Conservation (phyloP, 352 stramenopile species). For the Globisporangium nunn region DNA sequence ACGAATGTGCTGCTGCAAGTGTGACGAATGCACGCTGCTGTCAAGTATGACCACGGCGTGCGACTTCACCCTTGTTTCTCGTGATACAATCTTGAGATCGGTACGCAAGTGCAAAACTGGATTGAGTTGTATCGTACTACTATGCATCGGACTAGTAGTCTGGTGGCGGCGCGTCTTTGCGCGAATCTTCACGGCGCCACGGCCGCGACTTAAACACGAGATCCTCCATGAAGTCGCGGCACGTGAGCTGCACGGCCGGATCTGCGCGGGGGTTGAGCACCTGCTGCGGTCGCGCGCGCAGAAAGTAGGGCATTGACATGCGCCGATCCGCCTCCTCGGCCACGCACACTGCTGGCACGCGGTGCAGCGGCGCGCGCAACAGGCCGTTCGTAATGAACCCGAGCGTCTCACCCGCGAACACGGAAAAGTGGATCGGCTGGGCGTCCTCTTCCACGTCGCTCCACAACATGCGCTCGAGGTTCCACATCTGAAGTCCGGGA, state of each 20-base stretch:
- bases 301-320: slow-evolving; percentile 86
- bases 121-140: not conserved
- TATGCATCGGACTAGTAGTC: slow-evolving; percentile 33
- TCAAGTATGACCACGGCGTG: too few relatives aligned
- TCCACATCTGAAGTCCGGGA: slow-evolving; percentile 81
- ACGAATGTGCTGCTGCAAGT: too few relatives aligned
- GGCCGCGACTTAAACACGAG: slow-evolving; percentile 72
- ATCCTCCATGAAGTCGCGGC: slow-evolving; percentile 81
- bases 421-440: slow-evolving; percentile 54
- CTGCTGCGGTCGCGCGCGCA: slow-evolving; percentile 44
- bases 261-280: slow-evolving; percentile 52
- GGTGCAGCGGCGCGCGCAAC: slow-evolving; percentile 64
- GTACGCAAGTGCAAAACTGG: not conserved
- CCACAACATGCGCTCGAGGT: slow-evolving; percentile 79
- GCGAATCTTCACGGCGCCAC: slow-evolving; percentile 48
- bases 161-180: slow-evolving; percentile 26
- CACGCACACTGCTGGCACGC: slow-evolving; percentile 65
- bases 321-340: slow-evolving; percentile 44
- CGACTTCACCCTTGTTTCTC: too few relatives aligned
- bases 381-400: slow-evolving; percentile 66
- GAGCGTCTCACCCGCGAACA: slow-evolving; percentile 77
- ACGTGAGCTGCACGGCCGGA: slow-evolving; percentile 35
- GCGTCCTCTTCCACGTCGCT: slow-evolving; percentile 66
- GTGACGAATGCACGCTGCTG: too few relatives aligned
- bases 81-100: too few relatives aligned